Conservation (phyloP, 306 rosid genomes). For the Dalbergia cultrata region DNA sequence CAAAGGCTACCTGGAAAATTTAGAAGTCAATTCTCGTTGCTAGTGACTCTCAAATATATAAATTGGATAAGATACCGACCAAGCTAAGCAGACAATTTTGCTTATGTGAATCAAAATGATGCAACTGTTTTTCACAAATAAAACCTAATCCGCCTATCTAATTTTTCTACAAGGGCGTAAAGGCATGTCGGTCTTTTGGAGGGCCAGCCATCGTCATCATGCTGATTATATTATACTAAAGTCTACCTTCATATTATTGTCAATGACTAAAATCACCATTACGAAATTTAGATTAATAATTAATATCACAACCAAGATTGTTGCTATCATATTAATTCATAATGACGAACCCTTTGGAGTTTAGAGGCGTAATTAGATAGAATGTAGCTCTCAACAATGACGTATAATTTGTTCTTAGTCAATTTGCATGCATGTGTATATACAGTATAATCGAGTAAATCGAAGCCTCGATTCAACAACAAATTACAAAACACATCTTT, state of each 20-base stretch:
- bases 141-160: slow-evolving; percentile 54
- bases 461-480: slow-evolving; percentile 11
- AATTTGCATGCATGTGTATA: slow-evolving; percentile 49
- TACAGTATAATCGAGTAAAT: slow-evolving; percentile 4
- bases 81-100: slow-evolving; percentile 53
- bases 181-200: slow-evolving; percentile 54
- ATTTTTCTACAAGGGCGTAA: slow-evolving; percentile 32
- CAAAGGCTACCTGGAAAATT: neutral
- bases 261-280: slow-evolving; percentile 28
- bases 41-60: slow-evolving; percentile 32
- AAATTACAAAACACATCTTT: slow-evolving; percentile 21
- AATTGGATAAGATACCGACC: slow-evolving; percentile 63
- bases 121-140: slow-evolving; percentile 45
- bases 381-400: slow-evolving; percentile 59
- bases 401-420: slow-evolving; percentile 40
- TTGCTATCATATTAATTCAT: slow-evolving; percentile 25
- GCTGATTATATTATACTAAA: slow-evolving; percentile 35
- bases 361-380: slow-evolving; percentile 51
- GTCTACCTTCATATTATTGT: slow-evolving; percentile 43
- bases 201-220: slow-evolving; percentile 55
- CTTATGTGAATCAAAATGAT: slow-evolving; percentile 46
- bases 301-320: slow-evolving; percentile 18
- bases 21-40: slow-evolving; percentile 14
- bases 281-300: neutral
- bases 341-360: slow-evolving; percentile 6